Base-by-base conservation (phyloP, 1,284 basidiomycete species). In the Ganoderma leucocontextum region DNA sequence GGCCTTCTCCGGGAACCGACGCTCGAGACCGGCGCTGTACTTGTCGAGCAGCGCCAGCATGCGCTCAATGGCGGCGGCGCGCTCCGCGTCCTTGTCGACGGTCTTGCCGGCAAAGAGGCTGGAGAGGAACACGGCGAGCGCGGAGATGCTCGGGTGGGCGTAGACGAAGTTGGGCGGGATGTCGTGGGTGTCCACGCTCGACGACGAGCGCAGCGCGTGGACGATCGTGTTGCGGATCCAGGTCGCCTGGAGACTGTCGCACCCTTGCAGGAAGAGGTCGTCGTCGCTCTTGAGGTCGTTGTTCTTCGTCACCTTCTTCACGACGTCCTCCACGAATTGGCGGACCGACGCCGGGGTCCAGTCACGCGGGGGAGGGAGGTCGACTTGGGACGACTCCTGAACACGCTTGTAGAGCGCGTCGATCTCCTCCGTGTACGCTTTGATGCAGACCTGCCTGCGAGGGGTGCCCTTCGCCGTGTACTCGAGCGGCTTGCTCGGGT, bases 201-300 rank as follows among this genome's bases (percentile, higher is more conserved):
- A 71, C 4, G 76, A 62, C 36, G 70, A 64, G 39, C 75, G 73
- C n/a, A 81, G 66, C 13, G 74, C 76, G 53, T 75, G 74, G 6
- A 77, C 55, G 53, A 82, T 61, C 6, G 77, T 74, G 70, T 80
- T 82, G 10, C 81, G 75, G 41, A 82, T 80, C 76, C 77, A 81
- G 0, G 78, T 80, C 6, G 81, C 78, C 67, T 80, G 78, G 35
- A 82, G 70, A 67, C 80, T 82, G 66, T 83, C 82, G 61, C 79
- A 80, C 7, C 82, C 81, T 52, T 77, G 72, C 53, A 78, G 77
- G 72, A 84, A 84, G 58, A 72, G 61, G 53, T 71, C 67, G 33
- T 74, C 67, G 39, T 69, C 47, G 17, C 70, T 60, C 5, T 62
- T 63, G 58, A 69, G 41, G 2, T 59, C 42, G 4, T 15, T 22